Conservation (phyloP, 345 rosid genomes). For the Eucalyptus sp. region DNA sequence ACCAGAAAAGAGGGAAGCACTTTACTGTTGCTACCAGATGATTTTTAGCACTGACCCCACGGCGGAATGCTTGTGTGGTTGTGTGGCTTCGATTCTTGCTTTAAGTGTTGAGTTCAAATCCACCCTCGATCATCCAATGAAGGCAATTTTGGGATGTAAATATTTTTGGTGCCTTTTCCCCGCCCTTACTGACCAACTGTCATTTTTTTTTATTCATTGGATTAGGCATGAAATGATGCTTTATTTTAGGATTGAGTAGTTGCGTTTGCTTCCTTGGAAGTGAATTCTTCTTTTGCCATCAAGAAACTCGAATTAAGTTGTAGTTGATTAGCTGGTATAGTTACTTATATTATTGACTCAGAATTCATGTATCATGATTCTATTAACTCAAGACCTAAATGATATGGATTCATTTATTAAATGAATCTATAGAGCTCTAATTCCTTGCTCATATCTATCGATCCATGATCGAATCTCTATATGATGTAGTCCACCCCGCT, state of each 20-base stretch:
- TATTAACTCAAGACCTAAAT: not conserved
- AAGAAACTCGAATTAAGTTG: not conserved
- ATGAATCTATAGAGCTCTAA: not conserved
- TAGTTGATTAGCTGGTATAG: not conserved
- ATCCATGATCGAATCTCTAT: not conserved
- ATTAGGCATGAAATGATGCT: not conserved
- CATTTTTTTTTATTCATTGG: not conserved
- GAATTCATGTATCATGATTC: not conserved
- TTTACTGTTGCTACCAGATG: not conserved
- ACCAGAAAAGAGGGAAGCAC: not conserved
- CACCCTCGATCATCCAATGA: not conserved
- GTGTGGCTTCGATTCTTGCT: not conserved
- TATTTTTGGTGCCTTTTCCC: not conserved
- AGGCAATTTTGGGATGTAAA: not conserved
- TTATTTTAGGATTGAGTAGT: not conserved
- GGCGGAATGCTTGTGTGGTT: not conserved
- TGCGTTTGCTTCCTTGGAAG: not conserved
- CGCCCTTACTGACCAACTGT: not conserved
- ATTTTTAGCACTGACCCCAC: not conserved
- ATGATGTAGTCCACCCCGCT: accelerated
- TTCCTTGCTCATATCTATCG: not conserved
- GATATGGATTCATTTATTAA: not conserved
- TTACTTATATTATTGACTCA: not conserved
- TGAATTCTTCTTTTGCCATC: not conserved
- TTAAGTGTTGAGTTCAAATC: not conserved